A percentile compares a stretch with the other conserved stretches of the same genome.
These are phyloP conservation scores for Keithomyces neogunnii DNA, from an alignment of 2,329 filamentous ascomycete genomes.

Conservation along the genomic window DNA sequence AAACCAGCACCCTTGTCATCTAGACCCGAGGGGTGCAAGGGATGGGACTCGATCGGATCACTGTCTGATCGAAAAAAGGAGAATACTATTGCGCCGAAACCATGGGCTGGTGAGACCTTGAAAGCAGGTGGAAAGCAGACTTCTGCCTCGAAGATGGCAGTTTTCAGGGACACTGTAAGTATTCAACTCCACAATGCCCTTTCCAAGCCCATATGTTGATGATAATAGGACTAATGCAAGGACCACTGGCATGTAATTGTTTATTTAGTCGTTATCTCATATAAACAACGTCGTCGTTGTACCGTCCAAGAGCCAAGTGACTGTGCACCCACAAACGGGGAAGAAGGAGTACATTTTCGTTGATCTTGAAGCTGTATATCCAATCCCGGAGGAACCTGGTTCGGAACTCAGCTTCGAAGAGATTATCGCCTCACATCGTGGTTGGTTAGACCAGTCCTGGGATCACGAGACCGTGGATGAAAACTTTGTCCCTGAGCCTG, in stretches of 20 bases:
- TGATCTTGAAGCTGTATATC: slow-evolving; percentile 78
- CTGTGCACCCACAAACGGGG: slow-evolving; percentile 72
- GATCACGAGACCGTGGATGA: slow-evolving; percentile 32
- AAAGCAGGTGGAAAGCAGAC: slow-evolving; percentile 78
- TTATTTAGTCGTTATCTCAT: slow-evolving; percentile 49
- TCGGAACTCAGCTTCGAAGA: slow-evolving; percentile 89
- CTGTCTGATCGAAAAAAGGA: slow-evolving; percentile 88
- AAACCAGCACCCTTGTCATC: slow-evolving; percentile 48
- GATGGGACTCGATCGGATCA: slow-evolving; percentile 89
- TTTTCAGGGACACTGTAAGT: slow-evolving; percentile 91
- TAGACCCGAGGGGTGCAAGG: slow-evolving; percentile 49
- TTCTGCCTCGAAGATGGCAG: slow-evolving; percentile 67
- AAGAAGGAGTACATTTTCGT: slow-evolving; percentile 83
- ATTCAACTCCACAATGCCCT: slow-evolving; percentile 20
- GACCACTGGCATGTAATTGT: slow-evolving; percentile 31
- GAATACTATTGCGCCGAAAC: slow-evolving; percentile 75
- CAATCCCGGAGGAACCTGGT: slow-evolving; percentile 59
- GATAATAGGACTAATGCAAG: slow-evolving; percentile 90
- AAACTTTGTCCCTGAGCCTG: slow-evolving; percentile 20
- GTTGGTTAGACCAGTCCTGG: slow-evolving; percentile 56
- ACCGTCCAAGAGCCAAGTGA: slow-evolving; percentile 67
- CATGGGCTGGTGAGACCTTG: slow-evolving; percentile 87
- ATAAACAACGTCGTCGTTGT: slow-evolving; percentile 60
- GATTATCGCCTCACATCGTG: slow-evolving; percentile 68
- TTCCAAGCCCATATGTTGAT: slow-evolving; percentile 64